Percentiles rank a stretch among this genome's conserved stretches.
phyloP scores from a whole-genome alignment of 2,329 filamentous ascomycete genomes.

The Paecilomyces niveus region DNA sequence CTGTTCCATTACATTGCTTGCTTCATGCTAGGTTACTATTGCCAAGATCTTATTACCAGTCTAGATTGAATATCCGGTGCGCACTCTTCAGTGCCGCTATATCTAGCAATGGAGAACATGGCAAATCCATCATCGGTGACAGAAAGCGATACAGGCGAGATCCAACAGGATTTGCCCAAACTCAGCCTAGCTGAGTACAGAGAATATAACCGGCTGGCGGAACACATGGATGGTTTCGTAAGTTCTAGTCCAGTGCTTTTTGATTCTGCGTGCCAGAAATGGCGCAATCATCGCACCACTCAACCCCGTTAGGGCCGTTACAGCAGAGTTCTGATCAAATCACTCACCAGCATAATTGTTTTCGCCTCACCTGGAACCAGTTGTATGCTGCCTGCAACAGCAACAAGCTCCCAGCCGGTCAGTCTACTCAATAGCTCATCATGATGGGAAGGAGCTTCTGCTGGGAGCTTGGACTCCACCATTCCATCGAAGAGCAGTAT shows the following conservation, averaged over 20 bases:
- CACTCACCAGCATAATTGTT: constrained; percentile 64
- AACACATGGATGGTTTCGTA: constrained; percentile 68
- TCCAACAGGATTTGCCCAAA: constrained; percentile 47
- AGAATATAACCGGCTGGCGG: constrained; percentile 65
- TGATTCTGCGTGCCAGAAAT: background rate
- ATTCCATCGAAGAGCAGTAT: constrained; percentile 73
- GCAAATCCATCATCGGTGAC: background rate
- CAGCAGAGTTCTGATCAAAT: background rate
- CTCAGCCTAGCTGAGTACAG: constrained; percentile 61
- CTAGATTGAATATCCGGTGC: background rate
- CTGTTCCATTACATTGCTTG: background rate
- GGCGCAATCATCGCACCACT: background rate
- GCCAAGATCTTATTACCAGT: background rate
- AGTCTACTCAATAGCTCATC: constrained; percentile 65
- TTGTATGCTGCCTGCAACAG: constrained; percentile 60
- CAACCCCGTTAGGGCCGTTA: background rate
- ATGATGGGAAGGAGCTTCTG: constrained; percentile 62
- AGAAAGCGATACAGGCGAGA: background rate
- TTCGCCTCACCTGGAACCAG: constrained; percentile 65
- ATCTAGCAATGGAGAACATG: background rate
- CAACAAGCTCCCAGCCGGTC: constrained; percentile 52
- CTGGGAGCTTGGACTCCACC: constrained; percentile 65
- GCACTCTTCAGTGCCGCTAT: background rate
- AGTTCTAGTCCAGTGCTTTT: constrained; percentile 17
- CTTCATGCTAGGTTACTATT: background rate